Percentiles rank a stretch among this genome's conserved stretches.
Conservation (phyloP, 768 basidiomycete species). For the Phanerochaete sordida region DNA sequence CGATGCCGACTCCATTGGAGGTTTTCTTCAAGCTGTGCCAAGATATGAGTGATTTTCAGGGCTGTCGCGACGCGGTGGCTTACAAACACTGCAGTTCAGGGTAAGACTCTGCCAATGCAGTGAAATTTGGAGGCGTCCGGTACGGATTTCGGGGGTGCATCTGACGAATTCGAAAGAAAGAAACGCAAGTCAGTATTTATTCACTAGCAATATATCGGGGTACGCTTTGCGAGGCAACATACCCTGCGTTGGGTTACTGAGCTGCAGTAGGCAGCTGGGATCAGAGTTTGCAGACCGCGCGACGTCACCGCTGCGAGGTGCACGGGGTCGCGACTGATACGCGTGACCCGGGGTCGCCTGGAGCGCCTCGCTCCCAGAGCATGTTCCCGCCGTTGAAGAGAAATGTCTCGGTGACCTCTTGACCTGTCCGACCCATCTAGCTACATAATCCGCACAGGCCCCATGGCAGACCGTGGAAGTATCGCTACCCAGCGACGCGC, state of each 20-base stretch:
- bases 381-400: background rate
- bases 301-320: background rate
- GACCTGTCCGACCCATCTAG: background rate
- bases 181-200: no score
- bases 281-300: no score
- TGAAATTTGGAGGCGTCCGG: constrained; percentile 51
- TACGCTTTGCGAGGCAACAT: no score
- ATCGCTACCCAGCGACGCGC: constrained; percentile 21
- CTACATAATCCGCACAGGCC: background rate
- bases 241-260: no score
- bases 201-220: no score
- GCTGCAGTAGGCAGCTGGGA: no score
- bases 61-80: constrained; percentile 16
- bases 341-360: background rate
- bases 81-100: constrained; percentile 56
- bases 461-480: background rate
- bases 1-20: constrained; percentile 42
- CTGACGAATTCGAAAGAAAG: background rate
- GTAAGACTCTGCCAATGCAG: constrained; percentile 49
- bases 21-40: constrained; percentile 22
- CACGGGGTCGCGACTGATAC: background rate
- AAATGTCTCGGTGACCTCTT: background rate
- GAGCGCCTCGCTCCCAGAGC: background rate
- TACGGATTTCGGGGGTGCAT: constrained; percentile 55
- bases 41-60: background rate